phyloP scores from a whole-genome alignment of 2,329 filamentous ascomycete genomes.

The Penicillium sp. region DNA sequence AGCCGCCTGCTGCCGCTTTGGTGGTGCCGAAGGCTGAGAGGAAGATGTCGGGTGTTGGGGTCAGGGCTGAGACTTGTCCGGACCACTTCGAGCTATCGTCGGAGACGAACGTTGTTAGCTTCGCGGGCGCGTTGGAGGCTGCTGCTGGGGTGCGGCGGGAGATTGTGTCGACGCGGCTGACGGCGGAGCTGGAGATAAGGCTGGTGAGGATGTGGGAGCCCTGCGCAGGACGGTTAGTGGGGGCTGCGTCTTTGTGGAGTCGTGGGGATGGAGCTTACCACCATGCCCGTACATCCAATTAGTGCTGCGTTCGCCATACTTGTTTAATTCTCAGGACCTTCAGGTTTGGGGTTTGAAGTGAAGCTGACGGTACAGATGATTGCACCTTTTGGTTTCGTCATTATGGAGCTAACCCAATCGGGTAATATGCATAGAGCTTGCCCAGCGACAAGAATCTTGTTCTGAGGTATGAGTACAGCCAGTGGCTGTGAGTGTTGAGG shows the following conservation, averaged over 20 bases:
- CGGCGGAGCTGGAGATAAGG: slow-evolving; percentile 41
- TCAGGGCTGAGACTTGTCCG: slow-evolving; percentile 55
- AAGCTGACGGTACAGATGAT: neutral
- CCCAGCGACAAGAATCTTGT: neutral
- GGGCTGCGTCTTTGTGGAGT: neutral
- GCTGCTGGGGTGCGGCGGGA: slow-evolving; percentile 44
- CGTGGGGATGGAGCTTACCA: slow-evolving; percentile 39
- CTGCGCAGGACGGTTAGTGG: slow-evolving; percentile 34
- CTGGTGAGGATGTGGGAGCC: slow-evolving; percentile 72
- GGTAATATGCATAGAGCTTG: neutral
- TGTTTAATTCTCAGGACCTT: neutral
- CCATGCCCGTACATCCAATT: slow-evolving; percentile 51
- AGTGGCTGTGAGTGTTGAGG: no score
- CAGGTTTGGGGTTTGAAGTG: neutral
- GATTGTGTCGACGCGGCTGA: slow-evolving; percentile 46
- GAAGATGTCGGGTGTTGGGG: slow-evolving; percentile 62
- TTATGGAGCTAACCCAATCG: neutral
- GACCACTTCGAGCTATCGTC: slow-evolving; percentile 71
- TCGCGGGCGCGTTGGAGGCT: slow-evolving; percentile 54
- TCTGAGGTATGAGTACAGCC: no score
- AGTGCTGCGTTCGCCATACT: slow-evolving; percentile 47
- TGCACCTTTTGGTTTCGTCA: neutral
- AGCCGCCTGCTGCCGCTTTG: slow-evolving; percentile 68
- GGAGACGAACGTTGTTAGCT: slow-evolving; percentile 67
- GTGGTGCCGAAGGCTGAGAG: slow-evolving; percentile 83